Base-by-base conservation (phyloP, 1,139 yeast species). In the Yamadazyma diddensiae region DNA sequence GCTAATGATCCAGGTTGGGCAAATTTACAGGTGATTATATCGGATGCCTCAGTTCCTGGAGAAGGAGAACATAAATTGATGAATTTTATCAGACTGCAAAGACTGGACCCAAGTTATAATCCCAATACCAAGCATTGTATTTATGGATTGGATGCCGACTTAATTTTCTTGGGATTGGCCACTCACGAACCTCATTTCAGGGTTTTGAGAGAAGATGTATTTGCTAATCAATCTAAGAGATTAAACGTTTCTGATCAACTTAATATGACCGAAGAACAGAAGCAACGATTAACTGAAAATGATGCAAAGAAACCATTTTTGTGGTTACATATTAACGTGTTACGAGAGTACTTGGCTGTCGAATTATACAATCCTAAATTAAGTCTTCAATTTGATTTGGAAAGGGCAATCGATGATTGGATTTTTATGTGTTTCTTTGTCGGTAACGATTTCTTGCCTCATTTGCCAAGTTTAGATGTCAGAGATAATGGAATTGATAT, bases 21-120 rank as follows among this genome's bases (percentile, higher is more conserved):
- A 45, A 76, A 81, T 40, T 69, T 87, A 43, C 77, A 88, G 46
- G 80, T 94, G 36, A 76, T 94, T 24, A 77, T 94, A 42, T 84
- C 95, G 36, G 99, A 95, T 33, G 97, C 94, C 45, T 92, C 92
- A 46, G 97, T 88, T n/a, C 99, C 99, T 3, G 99, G 99, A 43
- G 98, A 94, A 70, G 99, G 99, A 56, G 98, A 94, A 64, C 98
- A 92, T 64, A 92, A 92, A 57, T 87, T 92, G 48, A 92, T 92
- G 98, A 87, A 86, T 50, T 94, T 80, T 52, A 87, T 94, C 43
- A 77, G 98, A 58, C 71, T 81, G 28, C 82, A 82, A 59, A 79
- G 94, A 47, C 73, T 85, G 10, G 85, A 81, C 45, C 77, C 81
- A 1, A 73, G 72, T 30, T 85, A 87, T 51, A 77, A 90, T 53